Evolutionary conservation across 495 filamentous ascomycete species (phyloP), one percentile per base, ranked within the genome.

Genomic region (Hyaloscypha finlandica): DNA sequence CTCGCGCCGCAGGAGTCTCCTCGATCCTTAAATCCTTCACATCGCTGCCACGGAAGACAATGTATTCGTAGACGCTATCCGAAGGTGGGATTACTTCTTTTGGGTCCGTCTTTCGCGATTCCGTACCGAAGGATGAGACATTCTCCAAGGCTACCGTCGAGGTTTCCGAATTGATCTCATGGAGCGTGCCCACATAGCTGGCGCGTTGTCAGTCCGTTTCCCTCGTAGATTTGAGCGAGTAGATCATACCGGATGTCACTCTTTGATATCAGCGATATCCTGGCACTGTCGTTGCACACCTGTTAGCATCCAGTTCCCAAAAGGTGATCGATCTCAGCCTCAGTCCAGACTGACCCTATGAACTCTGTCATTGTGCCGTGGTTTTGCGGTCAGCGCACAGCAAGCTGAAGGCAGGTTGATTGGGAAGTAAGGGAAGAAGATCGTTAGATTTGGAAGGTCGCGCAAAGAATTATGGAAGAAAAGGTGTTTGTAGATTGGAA

Each of bases 21-120:
- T 96, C 93, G 72, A 99, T 91, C 64, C 91, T 89, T 72, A 99
- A 85, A 76, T 99, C 94, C 80, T 98, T 98, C 74, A 99, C 95
- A 83, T 99, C 95, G 77, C 93, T 97, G 61, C 96, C 95, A 56
- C 94, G 91, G 77, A 99, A 99, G 67, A 99, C 94, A 73, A 99
- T 97, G 82, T 99, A 98, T 75, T 98, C 96, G 81, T 97, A 99
- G 72, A 97, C 81, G 70, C 89, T 89, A 61, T 91, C 86, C 0
- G 92, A 94, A 8, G 91, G 84, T 29, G 90, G 79, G 51, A 97
- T 88, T 78, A 96, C 93, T 45, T 95, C 90, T 8, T 86, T 84
- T 8, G 90, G 91, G 63, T 88, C 88, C 71, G 81, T 85, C 74
- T 87, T 89, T 60, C 95, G 90, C 51, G 93, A 92, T 82, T 99